Percentiles rank a stretch among this genome's conserved stretches.
These are phyloP conservation scores for Stromatinia cepivora DNA, from an alignment of 2,329 filamentous ascomycete species.

Conservation along the genomic window DNA sequence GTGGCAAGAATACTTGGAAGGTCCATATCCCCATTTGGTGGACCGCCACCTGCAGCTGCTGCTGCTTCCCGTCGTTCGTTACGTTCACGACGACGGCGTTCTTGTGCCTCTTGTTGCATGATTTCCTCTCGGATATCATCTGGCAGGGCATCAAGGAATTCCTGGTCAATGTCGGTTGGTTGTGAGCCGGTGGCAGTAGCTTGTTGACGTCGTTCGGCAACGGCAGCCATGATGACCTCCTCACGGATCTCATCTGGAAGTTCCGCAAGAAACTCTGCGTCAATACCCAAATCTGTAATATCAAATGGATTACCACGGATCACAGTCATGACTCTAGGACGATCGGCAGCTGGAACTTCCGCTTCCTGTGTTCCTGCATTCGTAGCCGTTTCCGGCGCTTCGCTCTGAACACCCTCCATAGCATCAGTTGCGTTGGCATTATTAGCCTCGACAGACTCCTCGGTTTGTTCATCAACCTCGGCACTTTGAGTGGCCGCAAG, in stretches of 20 bases:
- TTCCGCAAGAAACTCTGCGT: conserved; percentile 92
- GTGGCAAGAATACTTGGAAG: conserved; percentile 89
- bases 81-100: conserved; percentile 83
- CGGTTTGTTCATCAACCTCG: conserved; percentile 45
- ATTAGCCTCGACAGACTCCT: conserved; percentile 33
- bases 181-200: conserved; percentile 71
- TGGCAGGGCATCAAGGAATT: conserved; percentile 91
- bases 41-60: conserved; percentile 50
- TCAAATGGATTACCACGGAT: conserved; percentile 87
- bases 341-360: conserved; percentile 49
- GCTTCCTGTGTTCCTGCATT: conserved; percentile 24
- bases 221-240: conserved; percentile 89
- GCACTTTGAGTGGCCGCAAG: conserved; percentile 51
- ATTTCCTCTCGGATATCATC: conserved; percentile 88
- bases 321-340: conserved; percentile 72
- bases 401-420: conserved; percentile 77
- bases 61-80: conserved; percentile 74
- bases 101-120: conserved; percentile 83
- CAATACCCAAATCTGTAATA: conserved; percentile 92
- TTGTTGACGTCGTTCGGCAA: conserved; percentile 78
- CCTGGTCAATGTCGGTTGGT: conserved; percentile 81
- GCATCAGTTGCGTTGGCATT: conserved; percentile 33
- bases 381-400: conserved; percentile 34
- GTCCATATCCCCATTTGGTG: conserved; percentile 72
- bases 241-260: conserved; percentile 95